Percentiles rank a stretch among this genome's conserved stretches.
These are phyloP conservation scores for Diplodia seriata DNA, from an alignment of 2,329 filamentous ascomycete species.

Conservation along the genomic window DNA sequence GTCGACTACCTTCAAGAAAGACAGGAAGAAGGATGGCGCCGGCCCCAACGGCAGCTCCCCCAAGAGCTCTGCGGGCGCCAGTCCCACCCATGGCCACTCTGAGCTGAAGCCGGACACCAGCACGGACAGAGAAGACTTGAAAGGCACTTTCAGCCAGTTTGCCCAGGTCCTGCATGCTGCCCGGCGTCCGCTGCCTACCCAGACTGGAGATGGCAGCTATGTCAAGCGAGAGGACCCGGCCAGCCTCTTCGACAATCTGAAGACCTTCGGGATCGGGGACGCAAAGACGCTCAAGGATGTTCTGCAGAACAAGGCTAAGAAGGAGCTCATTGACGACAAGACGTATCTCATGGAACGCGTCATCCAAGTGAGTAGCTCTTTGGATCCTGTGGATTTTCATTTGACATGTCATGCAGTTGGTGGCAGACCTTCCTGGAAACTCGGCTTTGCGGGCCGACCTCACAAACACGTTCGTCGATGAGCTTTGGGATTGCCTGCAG, in stretches of 20 bases:
- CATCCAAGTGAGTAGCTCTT: constrained; percentile 59
- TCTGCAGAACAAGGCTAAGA: constrained; percentile 67
- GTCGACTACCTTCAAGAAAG: constrained; percentile 35
- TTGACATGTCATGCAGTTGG: constrained; percentile 18
- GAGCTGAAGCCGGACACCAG: constrained; percentile 35
- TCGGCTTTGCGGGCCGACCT: constrained; percentile 35
- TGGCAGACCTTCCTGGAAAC: constrained; percentile 27
- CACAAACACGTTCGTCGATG: constrained; percentile 36
- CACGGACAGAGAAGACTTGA: constrained; percentile 31
- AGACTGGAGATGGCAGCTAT: constrained; percentile 42
- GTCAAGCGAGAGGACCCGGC: constrained; percentile 53
- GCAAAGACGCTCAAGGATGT: constrained; percentile 59
- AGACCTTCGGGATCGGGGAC: constrained; percentile 59
- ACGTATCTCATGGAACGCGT: constrained; percentile 78
- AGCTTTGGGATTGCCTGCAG: constrained; percentile 36
- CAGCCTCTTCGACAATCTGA: constrained; percentile 64
- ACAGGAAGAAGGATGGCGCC: constrained; percentile 35
- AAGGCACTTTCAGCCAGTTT: constrained; percentile 33
- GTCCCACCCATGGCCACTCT: constrained; percentile 28
- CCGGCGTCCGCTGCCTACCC: constrained; percentile 35
- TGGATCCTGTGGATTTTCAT: not conserved
- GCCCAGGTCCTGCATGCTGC: constrained; percentile 36
- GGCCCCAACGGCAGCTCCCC: constrained; percentile 30
- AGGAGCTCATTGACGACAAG: constrained; percentile 73
- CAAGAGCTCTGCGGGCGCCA: constrained; percentile 21